These are phyloP conservation scores for Athelia sp. DNA, from an alignment of 1,284 basidiomycete genomes.

Conservation along the genomic window DNA sequence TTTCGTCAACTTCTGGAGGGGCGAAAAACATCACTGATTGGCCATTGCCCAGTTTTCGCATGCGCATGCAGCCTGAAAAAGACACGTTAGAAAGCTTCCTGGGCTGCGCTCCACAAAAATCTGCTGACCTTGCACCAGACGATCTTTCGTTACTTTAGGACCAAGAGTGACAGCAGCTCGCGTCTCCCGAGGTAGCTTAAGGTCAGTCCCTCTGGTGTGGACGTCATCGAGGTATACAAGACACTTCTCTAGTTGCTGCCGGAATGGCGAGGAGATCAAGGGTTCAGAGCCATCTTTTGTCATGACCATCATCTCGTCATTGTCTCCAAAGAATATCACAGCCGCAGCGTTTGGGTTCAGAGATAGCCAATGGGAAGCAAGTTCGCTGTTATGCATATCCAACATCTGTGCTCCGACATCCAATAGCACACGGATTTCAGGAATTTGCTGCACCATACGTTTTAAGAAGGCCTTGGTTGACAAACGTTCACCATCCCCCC, in stretches of 20 bases:
- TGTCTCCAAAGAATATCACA: constrained; percentile 43
- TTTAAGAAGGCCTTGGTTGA: constrained; percentile 28
- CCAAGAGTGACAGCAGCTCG: constrained; percentile 51
- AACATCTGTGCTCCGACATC: constrained; percentile 57
- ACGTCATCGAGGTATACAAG: constrained; percentile 56
- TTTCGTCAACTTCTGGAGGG: constrained; percentile 21
- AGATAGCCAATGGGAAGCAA: constrained; percentile 37
- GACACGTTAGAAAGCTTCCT: not conserved
- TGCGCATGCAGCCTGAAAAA: constrained; percentile 39
- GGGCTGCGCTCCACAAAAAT: not conserved
- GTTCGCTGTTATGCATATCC: constrained; percentile 37
- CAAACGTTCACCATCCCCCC: constrained; percentile 15
- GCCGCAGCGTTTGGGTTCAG: constrained; percentile 27
- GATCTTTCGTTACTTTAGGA: constrained; percentile 49
- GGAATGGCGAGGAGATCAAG: constrained; percentile 38
- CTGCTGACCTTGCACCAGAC: constrained; percentile 43
- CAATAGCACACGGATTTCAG: constrained; percentile 38
- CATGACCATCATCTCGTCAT: constrained; percentile 38
- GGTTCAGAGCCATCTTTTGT: constrained; percentile 34
- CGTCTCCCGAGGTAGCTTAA: constrained; percentile 38
- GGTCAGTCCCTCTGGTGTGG: constrained; percentile 53
- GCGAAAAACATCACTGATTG: constrained; percentile 30
- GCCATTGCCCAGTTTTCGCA: constrained; percentile 27
- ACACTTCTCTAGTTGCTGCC: constrained; percentile 36
- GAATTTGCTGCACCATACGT: constrained; percentile 25